Percentiles rank a stretch among this genome's conserved stretches.
Conservation (phyloP, 1,284 basidiomycete species). For the Fistulinella cinereoalba region DNA sequence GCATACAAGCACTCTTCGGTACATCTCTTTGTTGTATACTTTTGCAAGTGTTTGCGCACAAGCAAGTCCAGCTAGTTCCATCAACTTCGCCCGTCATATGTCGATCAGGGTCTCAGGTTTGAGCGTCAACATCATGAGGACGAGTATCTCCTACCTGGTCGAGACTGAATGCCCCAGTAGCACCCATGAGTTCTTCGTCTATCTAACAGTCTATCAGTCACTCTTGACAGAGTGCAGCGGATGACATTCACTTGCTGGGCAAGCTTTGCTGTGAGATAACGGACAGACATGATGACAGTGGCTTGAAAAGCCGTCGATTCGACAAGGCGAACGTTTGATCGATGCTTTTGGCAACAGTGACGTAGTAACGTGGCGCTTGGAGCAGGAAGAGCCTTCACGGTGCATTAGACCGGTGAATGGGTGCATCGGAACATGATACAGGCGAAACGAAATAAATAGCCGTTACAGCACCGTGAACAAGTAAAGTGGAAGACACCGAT, state of each 20-base stretch:
- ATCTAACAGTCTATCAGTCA: slow-evolving; percentile 50
- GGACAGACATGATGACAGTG: slow-evolving; percentile 53
- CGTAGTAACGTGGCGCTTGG: too few relatives aligned
- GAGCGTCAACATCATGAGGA: background rate
- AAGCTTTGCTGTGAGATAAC: slow-evolving; percentile 74
- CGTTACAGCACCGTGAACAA: background rate
- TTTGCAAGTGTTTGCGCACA: slow-evolving; percentile 88
- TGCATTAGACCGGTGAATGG: too few relatives aligned
- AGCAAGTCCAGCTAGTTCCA: slow-evolving; percentile 97
- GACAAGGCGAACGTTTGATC: too few relatives aligned
- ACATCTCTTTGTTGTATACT: slow-evolving; percentile 65
- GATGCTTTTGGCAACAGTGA: too few relatives aligned
- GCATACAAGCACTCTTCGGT: slow-evolving; percentile 81
- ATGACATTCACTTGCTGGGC: slow-evolving; percentile 67
- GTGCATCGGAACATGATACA: background rate
- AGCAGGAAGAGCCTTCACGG: too few relatives aligned
- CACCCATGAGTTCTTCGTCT: slow-evolving; percentile 88
- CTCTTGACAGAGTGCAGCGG: background rate
- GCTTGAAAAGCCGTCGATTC: too few relatives aligned
- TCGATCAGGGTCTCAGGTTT: background rate
- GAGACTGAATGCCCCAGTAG: slow-evolving; percentile 82
- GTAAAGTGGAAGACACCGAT: background rate
- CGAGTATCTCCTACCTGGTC: slow-evolving; percentile 66
- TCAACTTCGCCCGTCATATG: slow-evolving; percentile 56
- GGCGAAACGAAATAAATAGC: background rate